A percentile compares a stretch with the other conserved stretches of the same genome.
These are phyloP conservation scores for Suillus luteus DNA, from an alignment of 768 basidiomycete species.

Conservation along the genomic window DNA sequence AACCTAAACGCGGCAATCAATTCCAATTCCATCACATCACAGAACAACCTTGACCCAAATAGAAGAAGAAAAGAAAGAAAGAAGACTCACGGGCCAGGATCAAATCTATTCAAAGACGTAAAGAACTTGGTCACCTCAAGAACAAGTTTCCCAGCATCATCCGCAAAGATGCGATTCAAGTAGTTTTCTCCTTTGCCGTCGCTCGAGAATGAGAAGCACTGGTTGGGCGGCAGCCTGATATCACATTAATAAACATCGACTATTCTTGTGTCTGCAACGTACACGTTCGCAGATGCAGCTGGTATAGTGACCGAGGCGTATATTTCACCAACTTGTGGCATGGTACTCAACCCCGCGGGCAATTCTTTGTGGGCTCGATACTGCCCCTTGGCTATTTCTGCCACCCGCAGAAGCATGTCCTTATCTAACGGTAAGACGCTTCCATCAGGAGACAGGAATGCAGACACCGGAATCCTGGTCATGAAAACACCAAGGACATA, in stretches of 20 bases:
- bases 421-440: background rate
- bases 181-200: conserved; percentile 1
- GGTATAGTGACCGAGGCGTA: background rate
- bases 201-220: background rate
- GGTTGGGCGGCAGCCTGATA: background rate
- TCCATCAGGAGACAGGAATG: background rate
- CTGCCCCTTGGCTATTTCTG: background rate
- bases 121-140: background rate
- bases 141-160: background rate
- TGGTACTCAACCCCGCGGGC: background rate
- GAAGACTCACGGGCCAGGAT: background rate
- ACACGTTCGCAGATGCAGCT: background rate
- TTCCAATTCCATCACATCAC: background rate
- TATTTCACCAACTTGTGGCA: background rate
- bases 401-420: background rate
- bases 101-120: background rate
- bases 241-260: background rate
- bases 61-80: background rate
- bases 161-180: background rate
- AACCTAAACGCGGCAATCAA: background rate
- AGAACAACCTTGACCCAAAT: background rate
- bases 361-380: background rate
- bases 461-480: background rate
- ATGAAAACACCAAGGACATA: background rate
- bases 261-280: background rate